Percentiles rank a stretch among this genome's conserved stretches.
Evolutionary conservation across 129 eudicot species (phyloP).

Genomic region (Scalesia atractyloides): DNA sequence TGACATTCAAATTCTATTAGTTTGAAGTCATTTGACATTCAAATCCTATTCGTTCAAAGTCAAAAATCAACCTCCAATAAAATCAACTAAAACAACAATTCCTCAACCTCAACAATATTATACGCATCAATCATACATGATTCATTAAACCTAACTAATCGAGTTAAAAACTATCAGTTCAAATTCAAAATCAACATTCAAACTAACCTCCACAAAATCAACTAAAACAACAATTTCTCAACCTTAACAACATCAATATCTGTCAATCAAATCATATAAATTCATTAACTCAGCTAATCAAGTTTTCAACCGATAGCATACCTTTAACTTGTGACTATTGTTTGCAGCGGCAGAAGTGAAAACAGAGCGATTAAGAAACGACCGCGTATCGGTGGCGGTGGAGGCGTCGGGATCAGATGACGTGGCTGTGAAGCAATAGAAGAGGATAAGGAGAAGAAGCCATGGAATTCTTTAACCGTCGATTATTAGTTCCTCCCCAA

Average conservation of each 20-base stretch:
- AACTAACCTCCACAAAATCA: too few species aligned
- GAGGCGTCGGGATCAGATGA: constrained; percentile 27
- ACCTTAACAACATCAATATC: constrained; percentile 9
- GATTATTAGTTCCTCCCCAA: constrained; percentile 70
- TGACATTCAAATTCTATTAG: too few species aligned
- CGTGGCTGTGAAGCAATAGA: constrained; percentile 40
- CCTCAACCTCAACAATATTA: too few species aligned
- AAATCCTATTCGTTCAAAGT: too few species aligned
- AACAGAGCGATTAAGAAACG: constrained; percentile 13
- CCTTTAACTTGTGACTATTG: constrained; percentile 20
- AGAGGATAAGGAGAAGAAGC: constrained; percentile 60
- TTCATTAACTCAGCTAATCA: neutral
- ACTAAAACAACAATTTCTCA: too few species aligned
- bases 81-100: too few species aligned
- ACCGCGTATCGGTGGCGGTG: constrained; percentile 37
- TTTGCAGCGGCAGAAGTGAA: constrained; percentile 18
- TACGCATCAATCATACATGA: neutral
- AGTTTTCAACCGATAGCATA: constrained; percentile 9
- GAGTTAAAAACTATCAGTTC: neutral
- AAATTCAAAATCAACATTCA: neutral
- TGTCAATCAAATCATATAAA: neutral
- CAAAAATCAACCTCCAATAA: too few species aligned
- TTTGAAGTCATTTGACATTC: too few species aligned
- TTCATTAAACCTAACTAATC: too few species aligned
- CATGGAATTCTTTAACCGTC: constrained; percentile 73